These are phyloP conservation scores for Somion occarium DNA, from an alignment of 1,284 basidiomycete species.

Conservation along the genomic window DNA sequence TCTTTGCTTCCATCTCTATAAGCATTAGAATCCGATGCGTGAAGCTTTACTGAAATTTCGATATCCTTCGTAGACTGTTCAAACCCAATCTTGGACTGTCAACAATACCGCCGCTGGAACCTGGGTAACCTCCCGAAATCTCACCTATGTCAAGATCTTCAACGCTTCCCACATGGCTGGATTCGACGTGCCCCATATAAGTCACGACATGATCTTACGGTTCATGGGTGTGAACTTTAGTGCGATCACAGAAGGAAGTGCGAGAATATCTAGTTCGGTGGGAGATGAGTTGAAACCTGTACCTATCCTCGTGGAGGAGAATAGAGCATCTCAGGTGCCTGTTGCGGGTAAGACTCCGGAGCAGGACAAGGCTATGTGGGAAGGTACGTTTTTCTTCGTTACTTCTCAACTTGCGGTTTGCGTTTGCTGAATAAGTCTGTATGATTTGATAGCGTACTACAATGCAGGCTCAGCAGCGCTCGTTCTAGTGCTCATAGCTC, in stretches of 20 bases:
- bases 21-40: constrained; percentile 5
- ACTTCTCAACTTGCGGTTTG: constrained; percentile 2
- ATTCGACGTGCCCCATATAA: constrained; percentile 82
- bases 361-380: constrained; percentile 81
- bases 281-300: constrained; percentile 64
- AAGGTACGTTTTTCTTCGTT: constrained; percentile 46
- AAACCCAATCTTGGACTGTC: constrained; percentile 78
- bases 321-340: constrained; percentile 29
- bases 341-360: constrained; percentile 52
- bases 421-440: background rate
- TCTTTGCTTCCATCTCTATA: constrained; percentile 14
- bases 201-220: constrained; percentile 97
- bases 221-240: constrained; percentile 91
- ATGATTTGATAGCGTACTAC: constrained; percentile 65
- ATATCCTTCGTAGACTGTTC: constrained; percentile 52
- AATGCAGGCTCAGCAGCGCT: constrained; percentile 87
- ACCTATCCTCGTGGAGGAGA: constrained; percentile 41
- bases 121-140: constrained; percentile 85
- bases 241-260: constrained; percentile 70
- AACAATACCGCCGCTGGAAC: constrained; percentile 78
- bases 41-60: too few species aligned
- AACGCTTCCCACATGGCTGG: constrained; percentile 95
- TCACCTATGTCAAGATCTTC: constrained; percentile 93
- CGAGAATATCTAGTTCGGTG: constrained; percentile 70
- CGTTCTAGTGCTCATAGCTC: constrained; percentile 70